Evolutionary conservation across 169 alveolate genomes (phyloP).

Genomic region (Toxoplasma gondii): DNA sequence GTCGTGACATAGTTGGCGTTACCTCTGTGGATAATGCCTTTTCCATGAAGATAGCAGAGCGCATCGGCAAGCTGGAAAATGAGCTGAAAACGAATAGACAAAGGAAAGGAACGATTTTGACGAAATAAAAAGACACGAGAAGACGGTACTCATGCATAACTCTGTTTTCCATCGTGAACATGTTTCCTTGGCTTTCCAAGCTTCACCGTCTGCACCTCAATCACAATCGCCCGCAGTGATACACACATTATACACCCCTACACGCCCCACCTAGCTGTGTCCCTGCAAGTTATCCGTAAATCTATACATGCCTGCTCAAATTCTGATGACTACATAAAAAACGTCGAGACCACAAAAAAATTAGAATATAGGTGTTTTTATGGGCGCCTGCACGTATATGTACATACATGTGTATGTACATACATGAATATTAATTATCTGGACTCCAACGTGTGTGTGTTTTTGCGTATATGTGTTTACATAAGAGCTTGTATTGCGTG

Average conservation of each 20-base stretch:
- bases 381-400: background rate
- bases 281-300: background rate
- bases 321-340: too few relatives aligned
- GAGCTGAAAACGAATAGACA: background rate
- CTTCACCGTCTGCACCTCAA: too few relatives aligned
- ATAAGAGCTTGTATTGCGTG: background rate
- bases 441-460: background rate
- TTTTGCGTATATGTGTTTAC: background rate
- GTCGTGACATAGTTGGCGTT: background rate
- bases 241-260: too few relatives aligned
- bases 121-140: background rate
- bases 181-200: too few relatives aligned
- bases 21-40: conserved; percentile 42
- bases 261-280: too few relatives aligned
- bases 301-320: background rate
- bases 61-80: conserved; percentile 9
- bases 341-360: too few relatives aligned
- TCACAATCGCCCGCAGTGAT: too few relatives aligned
- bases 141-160: too few relatives aligned
- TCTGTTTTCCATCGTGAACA: too few relatives aligned
- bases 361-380: background rate
- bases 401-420: background rate
- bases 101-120: background rate
- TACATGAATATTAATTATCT: background rate
- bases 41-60: conserved; percentile 31